Evolutionary conservation across 768 basidiomycete species (phyloP).

Genomic region (Termitomyces sp.): DNA sequence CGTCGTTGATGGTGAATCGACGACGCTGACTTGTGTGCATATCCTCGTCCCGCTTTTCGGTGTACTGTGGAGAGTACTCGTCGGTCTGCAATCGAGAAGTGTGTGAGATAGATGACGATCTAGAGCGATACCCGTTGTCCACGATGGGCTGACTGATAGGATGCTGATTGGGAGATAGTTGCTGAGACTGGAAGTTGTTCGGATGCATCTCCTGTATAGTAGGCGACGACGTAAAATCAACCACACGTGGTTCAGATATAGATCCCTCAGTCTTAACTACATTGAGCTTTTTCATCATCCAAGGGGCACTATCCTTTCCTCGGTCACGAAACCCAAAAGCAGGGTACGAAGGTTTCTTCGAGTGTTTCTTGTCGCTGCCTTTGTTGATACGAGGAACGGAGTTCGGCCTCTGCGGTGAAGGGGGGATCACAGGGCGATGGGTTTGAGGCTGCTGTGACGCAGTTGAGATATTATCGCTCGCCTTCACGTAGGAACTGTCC

Average conservation of each 20-base stretch:
- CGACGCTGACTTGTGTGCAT: constrained; percentile 15
- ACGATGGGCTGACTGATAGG: neutral
- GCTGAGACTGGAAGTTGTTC: constrained; percentile 6
- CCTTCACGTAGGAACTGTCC: neutral
- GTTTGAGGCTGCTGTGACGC: constrained; percentile 7
- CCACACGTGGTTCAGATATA: neutral
- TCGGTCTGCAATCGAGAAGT: constrained; percentile 17
- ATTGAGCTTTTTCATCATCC: constrained; percentile 14
- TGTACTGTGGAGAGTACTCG: constrained; percentile 20
- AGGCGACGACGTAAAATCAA: neutral
- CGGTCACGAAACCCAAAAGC: constrained; percentile 48
- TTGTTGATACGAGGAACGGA: constrained; percentile 13
- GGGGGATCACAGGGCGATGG: neutral
- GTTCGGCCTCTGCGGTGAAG: neutral
- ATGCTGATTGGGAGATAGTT: neutral
- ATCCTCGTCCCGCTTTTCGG: constrained; percentile 11
- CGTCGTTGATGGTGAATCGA: constrained; percentile 20
- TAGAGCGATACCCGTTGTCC: constrained; percentile 21
- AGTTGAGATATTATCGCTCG: neutral
- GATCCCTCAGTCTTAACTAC: neutral
- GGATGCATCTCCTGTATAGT: neutral
- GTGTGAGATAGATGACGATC: constrained; percentile 26
- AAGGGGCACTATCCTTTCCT: constrained; percentile 28
- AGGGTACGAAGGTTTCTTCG: constrained; percentile 42
- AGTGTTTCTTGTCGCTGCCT: constrained; percentile 38